Percentiles rank a stretch among this genome's conserved stretches.
These are phyloP conservation scores for Gracilaria vermiculophylla DNA, from an alignment of 23 red algal genomes.

Conservation along the genomic window DNA sequence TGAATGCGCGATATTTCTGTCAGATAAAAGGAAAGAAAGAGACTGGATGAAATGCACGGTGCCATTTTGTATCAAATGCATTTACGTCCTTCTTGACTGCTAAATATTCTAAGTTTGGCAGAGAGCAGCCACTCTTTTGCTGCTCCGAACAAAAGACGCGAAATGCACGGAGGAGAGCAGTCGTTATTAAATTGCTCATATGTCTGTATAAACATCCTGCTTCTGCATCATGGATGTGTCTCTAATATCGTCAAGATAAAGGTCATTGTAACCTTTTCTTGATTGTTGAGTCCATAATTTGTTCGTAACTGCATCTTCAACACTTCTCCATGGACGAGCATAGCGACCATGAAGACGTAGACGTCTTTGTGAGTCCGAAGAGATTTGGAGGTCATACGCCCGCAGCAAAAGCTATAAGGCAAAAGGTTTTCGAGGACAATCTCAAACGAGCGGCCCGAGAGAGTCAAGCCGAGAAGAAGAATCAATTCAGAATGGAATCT, in stretches of 20 bases:
- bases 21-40: background rate
- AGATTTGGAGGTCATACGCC: slow-evolving; percentile 49
- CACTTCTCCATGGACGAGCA: background rate
- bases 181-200: background rate
- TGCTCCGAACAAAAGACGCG: background rate
- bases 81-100: background rate
- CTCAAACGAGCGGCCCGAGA: slow-evolving; percentile 21
- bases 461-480: background rate
- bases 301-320: background rate
- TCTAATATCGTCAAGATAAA: too few species aligned
- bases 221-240: too few species aligned
- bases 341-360: slow-evolving; percentile 42
- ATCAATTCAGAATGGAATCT: background rate
- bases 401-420: slow-evolving; percentile 30
- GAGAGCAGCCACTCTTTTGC: background rate
- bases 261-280: too few species aligned
- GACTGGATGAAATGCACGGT: background rate
- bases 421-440: slow-evolving; percentile 61
- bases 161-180: background rate
- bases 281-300: background rate
- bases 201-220: too few species aligned
- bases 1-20: background rate
- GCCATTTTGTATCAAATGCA: background rate
- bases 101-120: background rate
- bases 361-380: slow-evolving; percentile 53